Conservation (phyloP, 805 yeast species). For the Lipomyces oligophaga region DNA sequence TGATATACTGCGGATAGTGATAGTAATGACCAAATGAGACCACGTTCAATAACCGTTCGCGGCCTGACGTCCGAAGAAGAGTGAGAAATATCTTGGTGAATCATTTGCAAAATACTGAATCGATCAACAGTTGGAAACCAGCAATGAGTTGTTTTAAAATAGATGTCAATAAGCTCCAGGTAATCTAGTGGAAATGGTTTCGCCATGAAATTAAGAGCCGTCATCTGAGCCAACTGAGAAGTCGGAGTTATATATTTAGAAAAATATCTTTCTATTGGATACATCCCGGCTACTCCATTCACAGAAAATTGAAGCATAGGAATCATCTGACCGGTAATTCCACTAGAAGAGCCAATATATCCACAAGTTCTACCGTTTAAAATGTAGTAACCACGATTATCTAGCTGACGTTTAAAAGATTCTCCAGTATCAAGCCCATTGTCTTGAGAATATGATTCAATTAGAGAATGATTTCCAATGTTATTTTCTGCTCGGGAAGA, state of each 20-base stretch:
- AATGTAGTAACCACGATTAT: too few species aligned
- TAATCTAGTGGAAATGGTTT: constrained; percentile 8
- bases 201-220: background rate
- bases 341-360: constrained; percentile 12
- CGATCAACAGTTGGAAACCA: constrained; percentile 20
- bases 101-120: constrained; percentile 7
- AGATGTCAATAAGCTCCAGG: constrained; percentile 3
- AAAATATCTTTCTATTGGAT: background rate
- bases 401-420: background rate
- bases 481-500: background rate
- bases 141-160: constrained; percentile 12
- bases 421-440: constrained; percentile 4
- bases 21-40: constrained; percentile 9
- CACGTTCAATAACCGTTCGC: constrained; percentile 8
- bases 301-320: constrained; percentile 1
- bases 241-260: background rate
- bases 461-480: background rate
- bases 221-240: background rate
- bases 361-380: constrained; percentile 1
- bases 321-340: constrained; percentile 3
- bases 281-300: background rate
- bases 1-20: constrained; percentile 7
- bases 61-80: background rate
- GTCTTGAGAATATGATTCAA: background rate
- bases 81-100: constrained; percentile 1